Base-by-base conservation (phyloP, 164 flowering plant genomes). In the Piper longum region DNA sequence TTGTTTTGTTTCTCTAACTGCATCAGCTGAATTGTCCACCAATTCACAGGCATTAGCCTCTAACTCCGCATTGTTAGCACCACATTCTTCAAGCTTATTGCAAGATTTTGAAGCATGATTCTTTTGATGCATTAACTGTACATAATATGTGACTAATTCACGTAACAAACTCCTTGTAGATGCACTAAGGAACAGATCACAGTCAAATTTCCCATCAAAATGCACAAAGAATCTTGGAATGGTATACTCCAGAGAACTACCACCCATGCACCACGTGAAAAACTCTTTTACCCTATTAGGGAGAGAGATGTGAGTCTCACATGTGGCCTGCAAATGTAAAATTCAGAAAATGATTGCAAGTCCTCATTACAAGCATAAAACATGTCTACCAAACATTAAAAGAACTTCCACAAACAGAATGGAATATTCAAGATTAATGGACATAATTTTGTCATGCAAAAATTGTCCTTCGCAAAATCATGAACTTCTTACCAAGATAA, bases 281-380 rank as follows among this genome's bases (percentile, higher is more conserved):
- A 93, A 90, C 68, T 82, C 79, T 73, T 66, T 75, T 62, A 91
- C 66, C 70, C 78, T 70, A 5, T 1, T 41, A 65, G 99, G 96
- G 48, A 93, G 86, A 39, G 39, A 66, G 43, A 59, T 73, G 62
- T 91, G 85, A 63, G 80, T 69, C 70, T 85, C 97, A 55, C 92
- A 88, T 61, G 98, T 88, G 64, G 98, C 97, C 98, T 93, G 83
- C 11, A 52, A 63, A 45, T 39, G 57, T 9, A 64, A 41, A 57
- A 57, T 9, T 39, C 48, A 44, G 48, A 44, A 44, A 44, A 44
- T 44, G 48, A 44, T 44, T 44, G 9, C 8, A 57, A 57, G 59
- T 18, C 12, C 39, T 57, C 39, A n/a, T 19, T 57, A 11, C 41
- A 41, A n/a, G 59, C 56, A 16, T 48, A 62, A 7, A 5, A 36